Percentiles rank a stretch among this genome's conserved stretches.
Conservation (phyloP, 345 rosid species). For the Hibiscus trionum region DNA sequence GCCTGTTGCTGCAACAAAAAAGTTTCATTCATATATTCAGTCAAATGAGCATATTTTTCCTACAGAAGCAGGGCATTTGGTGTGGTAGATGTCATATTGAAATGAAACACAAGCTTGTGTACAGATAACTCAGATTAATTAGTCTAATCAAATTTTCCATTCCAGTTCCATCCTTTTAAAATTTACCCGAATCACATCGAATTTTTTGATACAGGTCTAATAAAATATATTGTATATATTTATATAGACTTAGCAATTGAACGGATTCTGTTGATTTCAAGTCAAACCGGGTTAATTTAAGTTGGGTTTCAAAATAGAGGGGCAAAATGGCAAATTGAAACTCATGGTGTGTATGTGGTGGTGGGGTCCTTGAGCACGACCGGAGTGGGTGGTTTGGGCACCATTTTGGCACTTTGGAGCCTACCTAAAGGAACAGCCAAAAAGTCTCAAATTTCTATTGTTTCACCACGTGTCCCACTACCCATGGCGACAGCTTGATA, state of each 20-base stretch:
- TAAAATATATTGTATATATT: too few relatives aligned
- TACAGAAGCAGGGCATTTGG: background rate
- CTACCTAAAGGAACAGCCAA: background rate
- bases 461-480: background rate
- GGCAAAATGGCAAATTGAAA: background rate
- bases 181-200: background rate
- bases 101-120: conserved; percentile 9
- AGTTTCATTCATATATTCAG: conserved; percentile 6
- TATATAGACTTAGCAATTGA: background rate
- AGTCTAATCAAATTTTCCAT: background rate
- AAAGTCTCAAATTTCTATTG: background rate
- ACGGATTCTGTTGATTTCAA: too few relatives aligned
- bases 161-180: background rate
- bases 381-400: background rate
- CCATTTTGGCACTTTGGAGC: background rate
- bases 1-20: background rate
- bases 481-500: background rate
- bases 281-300: too few relatives aligned
- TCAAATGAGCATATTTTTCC: background rate
- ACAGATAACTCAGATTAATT: conserved; percentile 10
- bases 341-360: background rate
- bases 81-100: conserved; percentile 7
- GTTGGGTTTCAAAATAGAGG: background rate
- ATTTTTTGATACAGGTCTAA: too few relatives aligned
- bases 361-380: background rate